These are phyloP conservation scores for Podospora fimiseda DNA, from an alignment of 495 filamentous ascomycete species.

Conservation along the genomic window DNA sequence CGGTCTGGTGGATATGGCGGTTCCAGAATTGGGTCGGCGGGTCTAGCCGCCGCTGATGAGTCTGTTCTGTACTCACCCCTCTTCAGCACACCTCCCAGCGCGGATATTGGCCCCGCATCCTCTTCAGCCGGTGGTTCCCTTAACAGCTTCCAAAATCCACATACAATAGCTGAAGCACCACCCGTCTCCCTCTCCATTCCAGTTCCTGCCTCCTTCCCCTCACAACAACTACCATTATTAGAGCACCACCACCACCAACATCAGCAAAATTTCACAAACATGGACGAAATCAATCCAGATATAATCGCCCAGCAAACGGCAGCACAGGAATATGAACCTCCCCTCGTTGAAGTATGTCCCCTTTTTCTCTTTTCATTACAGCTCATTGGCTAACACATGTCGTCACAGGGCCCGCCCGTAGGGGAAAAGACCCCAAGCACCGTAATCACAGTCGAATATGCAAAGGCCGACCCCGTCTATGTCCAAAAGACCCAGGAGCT, in stretches of 20 bases:
- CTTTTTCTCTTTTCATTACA: slow-evolving; percentile 5
- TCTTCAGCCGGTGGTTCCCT: slow-evolving; percentile 22
- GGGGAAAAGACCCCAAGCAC: slow-evolving; percentile 71
- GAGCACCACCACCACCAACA: slow-evolving; percentile 11
- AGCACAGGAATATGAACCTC: slow-evolving; percentile 54
- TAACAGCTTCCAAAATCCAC: slow-evolving; percentile 23
- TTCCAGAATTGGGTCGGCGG: slow-evolving; percentile 12
- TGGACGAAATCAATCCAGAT: slow-evolving; percentile 39
- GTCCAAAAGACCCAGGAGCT: slow-evolving; percentile 82
- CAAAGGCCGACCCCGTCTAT: slow-evolving; percentile 79
- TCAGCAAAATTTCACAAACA: slow-evolving; percentile 27
- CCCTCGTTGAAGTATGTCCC: slow-evolving; percentile 53
- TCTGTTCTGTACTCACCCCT: slow-evolving; percentile 20
- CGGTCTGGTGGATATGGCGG: slow-evolving; percentile 13
- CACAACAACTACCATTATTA: no score
- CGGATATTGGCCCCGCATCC: slow-evolving; percentile 27
- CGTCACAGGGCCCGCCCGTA: slow-evolving; percentile 70
- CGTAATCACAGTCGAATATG: slow-evolving; percentile 79
- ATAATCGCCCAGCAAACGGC: slow-evolving; percentile 49
- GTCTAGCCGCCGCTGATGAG: slow-evolving; percentile 14
- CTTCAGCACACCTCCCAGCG: slow-evolving; percentile 27
- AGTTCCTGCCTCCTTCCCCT: slow-evolving; percentile 19
- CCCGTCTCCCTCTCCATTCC: slow-evolving; percentile 20
- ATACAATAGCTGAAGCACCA: slow-evolving; percentile 20
- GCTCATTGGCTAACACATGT: no score